Evolutionary conservation across 352 stramenopile species (phyloP).

Genomic region (Globisporangium apiculatum): DNA sequence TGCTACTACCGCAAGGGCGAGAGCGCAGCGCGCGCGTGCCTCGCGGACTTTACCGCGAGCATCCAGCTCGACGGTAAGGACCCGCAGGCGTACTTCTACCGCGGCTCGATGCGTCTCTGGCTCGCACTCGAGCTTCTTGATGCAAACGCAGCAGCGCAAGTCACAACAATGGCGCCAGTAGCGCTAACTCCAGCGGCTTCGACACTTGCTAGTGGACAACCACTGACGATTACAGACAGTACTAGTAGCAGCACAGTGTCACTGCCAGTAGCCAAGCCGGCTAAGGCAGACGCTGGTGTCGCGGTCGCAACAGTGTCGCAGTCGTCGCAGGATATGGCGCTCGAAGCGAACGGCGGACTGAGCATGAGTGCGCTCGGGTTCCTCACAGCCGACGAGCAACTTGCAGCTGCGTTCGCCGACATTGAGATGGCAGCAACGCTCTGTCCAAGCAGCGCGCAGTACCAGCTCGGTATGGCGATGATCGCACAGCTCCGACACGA

Average conservation of each 20-base stretch:
- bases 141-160: neutral
- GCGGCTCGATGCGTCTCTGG: conserved; percentile 55
- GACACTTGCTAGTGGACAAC: neutral
- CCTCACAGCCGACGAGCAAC: conserved; percentile 34
- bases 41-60: conserved; percentile 62
- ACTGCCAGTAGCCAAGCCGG: neutral
- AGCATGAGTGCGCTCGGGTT: conserved; percentile 11
- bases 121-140: conserved; percentile 43
- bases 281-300: too few species aligned
- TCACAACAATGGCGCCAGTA: neutral
- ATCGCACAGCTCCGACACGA: conserved; percentile 57
- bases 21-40: conserved; percentile 37
- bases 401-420: conserved; percentile 64
- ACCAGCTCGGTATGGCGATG: conserved; percentile 71
- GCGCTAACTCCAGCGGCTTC: neutral
- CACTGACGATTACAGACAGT: neutral
- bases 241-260: too few species aligned
- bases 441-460: conserved; percentile 28
- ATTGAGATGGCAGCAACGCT: conserved; percentile 75
- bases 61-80: conserved; percentile 73
- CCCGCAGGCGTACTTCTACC: conserved; percentile 71
- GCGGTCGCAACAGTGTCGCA: neutral
- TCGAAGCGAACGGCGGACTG: conserved; percentile 12
- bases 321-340: conserved; percentile 2
- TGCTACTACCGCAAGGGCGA: conserved; percentile 66